Evolutionary conservation across 495 filamentous ascomycete genomes (phyloP), one percentile per base, ranked within the genome.

Genomic region (Immersiella caudata): DNA sequence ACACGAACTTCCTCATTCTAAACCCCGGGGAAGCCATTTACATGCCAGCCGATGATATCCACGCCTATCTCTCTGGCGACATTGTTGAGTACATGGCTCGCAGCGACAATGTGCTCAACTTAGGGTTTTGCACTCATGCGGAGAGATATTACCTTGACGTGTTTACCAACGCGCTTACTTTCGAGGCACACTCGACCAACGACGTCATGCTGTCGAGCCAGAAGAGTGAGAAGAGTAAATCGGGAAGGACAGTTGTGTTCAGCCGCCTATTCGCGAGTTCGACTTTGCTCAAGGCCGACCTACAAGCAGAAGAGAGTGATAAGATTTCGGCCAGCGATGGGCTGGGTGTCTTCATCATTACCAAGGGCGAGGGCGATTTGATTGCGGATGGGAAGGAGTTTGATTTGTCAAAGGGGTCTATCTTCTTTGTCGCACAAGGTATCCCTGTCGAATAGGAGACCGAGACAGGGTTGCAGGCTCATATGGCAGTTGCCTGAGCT

Each of bases 81-180:
- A 92, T 94, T 57, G 86, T 95, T 64, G 91, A 94, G 74, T 93
- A 91, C 79, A 94, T 95, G 91, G 91, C 91, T 2, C 87, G 91
- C 22, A 89, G 85, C 35, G 89, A 94, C 77, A 93, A 94, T 62
- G 90, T 94, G 25, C 81, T 93, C 14, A 91, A 90, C 67, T 85
- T 84, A 3, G 90, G 91, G 0, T 92, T 93, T 81, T 93, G 90
- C 71, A 90, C 90, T 0, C 80, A 80, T 0, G 80, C 86, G 0
- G 84, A 90, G 25, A 81, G 89, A 29, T 84, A 91, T 66, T 85
- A 78, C 62, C 81, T 87, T 51, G 87, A 91, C 27, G 66, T 87
- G 11, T 93, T 93, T 75, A 79, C 79, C 35, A 75, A 82, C 33
- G 83, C 85, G 1, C 70, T 93, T 4, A 89, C 83, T 0, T 92